A percentile compares a stretch with the other conserved stretches of the same genome.
Conservation (phyloP, 1,284 basidiomycete species). For the Mycena citricolor region DNA sequence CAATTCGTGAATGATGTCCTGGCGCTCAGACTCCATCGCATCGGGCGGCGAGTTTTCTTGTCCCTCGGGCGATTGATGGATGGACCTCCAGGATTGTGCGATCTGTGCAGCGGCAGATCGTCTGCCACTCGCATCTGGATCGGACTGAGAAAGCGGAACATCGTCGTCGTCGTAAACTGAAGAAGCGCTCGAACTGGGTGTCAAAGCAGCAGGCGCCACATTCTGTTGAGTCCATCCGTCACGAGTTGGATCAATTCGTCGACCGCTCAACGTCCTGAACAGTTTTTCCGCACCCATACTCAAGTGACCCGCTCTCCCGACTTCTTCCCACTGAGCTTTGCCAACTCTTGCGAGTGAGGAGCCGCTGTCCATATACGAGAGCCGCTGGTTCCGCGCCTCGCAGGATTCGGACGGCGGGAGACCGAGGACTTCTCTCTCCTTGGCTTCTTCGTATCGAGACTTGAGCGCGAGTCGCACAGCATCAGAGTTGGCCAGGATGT, state of each 20-base stretch:
- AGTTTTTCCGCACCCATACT: constrained; percentile 54
- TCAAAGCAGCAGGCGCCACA: constrained; percentile 22
- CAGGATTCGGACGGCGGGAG: constrained; percentile 45
- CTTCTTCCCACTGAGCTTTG: constrained; percentile 39
- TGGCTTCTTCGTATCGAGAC: constrained; percentile 41
- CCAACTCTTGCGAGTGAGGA: constrained; percentile 43
- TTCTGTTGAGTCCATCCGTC: constrained; percentile 15
- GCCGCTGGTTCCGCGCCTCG: constrained; percentile 25
- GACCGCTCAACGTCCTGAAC: constrained; percentile 42
- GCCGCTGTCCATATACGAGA: constrained; percentile 26
- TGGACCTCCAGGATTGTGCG: neutral
- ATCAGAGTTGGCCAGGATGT: constrained; percentile 30
- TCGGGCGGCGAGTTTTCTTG: constrained; percentile 19
- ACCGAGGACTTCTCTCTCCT: constrained; percentile 46
- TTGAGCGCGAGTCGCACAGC: constrained; percentile 36
- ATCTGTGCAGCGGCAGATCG: neutral
- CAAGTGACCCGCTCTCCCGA: constrained; percentile 35
- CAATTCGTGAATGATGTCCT: constrained; percentile 69
- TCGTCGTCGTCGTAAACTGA: constrained; percentile 28
- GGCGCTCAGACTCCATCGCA: constrained; percentile 57
- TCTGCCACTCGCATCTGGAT: neutral
- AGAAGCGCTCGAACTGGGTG: constrained; percentile 30
- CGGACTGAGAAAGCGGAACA: neutral
- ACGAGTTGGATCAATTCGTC: constrained; percentile 7
- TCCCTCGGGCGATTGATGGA: no score